A percentile compares a stretch with the other conserved stretches of the same genome.
phyloP scores from a whole-genome alignment of 139 green algal genomes.

The Volvox reticuliferus region DNA sequence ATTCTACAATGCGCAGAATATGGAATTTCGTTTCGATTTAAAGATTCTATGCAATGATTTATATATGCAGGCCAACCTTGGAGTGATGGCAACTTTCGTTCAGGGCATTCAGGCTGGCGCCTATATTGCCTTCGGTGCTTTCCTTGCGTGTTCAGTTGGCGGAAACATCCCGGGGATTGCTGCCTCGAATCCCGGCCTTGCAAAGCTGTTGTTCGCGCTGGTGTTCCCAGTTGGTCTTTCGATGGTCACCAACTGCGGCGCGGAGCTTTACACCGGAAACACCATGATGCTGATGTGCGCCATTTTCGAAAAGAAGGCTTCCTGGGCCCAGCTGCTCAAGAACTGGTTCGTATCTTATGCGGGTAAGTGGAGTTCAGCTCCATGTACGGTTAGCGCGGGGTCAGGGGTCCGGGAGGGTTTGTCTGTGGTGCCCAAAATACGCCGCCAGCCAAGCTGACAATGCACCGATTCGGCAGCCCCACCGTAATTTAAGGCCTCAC shows the following conservation, averaged over 20 bases:
- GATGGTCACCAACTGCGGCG: constrained; percentile 74
- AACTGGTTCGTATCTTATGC: constrained; percentile 83
- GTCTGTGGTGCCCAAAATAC: too few relatives aligned
- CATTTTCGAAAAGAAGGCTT: constrained; percentile 71
- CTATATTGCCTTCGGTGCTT: constrained; percentile 48
- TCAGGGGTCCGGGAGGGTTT: too few relatives aligned
- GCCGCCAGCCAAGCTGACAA: too few relatives aligned
- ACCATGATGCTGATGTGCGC: constrained; percentile 76
- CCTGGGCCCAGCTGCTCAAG: constrained; percentile 63
- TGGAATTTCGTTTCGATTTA: not conserved
- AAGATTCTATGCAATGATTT: not conserved
- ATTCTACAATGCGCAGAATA: not conserved
- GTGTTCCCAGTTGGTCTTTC: constrained; percentile 82
- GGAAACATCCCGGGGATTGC: constrained; percentile 64
- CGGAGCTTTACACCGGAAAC: constrained; percentile 93
- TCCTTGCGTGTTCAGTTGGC: constrained; percentile 27
- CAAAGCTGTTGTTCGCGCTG: constrained; percentile 67
- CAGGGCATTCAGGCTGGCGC: constrained; percentile 47
- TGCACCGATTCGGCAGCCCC: too few relatives aligned
- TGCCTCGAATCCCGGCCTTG: constrained; percentile 71
- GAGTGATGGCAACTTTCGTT: constrained; percentile 27
- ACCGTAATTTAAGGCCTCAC: too few relatives aligned
- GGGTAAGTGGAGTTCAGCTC: not conserved
- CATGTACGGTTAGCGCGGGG: too few relatives aligned
- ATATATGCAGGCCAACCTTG: not conserved